Base-by-base conservation (phyloP, 257 asterid species). In the Solanum appendiculatum region DNA sequence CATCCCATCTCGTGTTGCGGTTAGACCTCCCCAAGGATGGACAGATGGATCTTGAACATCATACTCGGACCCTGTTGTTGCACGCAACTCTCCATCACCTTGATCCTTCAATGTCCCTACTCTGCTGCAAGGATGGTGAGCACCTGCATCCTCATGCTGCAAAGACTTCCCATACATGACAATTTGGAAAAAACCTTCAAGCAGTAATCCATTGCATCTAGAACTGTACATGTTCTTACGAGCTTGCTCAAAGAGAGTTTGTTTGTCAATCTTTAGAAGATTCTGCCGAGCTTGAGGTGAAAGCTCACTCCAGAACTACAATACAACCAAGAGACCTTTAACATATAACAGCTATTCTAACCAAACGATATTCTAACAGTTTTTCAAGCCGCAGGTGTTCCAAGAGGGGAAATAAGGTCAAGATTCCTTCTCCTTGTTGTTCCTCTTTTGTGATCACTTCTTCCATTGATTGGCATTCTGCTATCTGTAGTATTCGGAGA, bases 191-290 rank as follows among this genome's bases (percentile, higher is more conserved):
- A 93, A 97, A 86, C 95, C 99, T 93, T 97, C 99, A 73, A 97
- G 98, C 89, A 97, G 87, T 92, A 97, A 92, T 10, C 99, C 99
- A 31, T 97, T 95, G 97, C 99, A 97, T 90, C 99, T 92, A 66
- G 99, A 96, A 88, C 99, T 96, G 89, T 97, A 97, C 98, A 92
- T 95, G 91, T 95, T 96, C 92, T 97, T 97, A 84, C 99, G 98
- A 85, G 99, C 98, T 87, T 96, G 98, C 91, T 97, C 98, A 64
- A 97, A 96, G 83, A 97, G 92, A 48, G 91, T 94, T 90, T 94
- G 99, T 93, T 96, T 97, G 91, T 97, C 98, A 82, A 94, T 92
- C 94, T 94, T 94, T 90, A 96, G 88, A 88, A 97, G 95, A 83
- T 92, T 88, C 92, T 89, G 93, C 46, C 99, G 97, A 83, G 98